Base-by-base conservation (phyloP, 2,329 filamentous ascomycete genomes). In the Alternaria atra region DNA sequence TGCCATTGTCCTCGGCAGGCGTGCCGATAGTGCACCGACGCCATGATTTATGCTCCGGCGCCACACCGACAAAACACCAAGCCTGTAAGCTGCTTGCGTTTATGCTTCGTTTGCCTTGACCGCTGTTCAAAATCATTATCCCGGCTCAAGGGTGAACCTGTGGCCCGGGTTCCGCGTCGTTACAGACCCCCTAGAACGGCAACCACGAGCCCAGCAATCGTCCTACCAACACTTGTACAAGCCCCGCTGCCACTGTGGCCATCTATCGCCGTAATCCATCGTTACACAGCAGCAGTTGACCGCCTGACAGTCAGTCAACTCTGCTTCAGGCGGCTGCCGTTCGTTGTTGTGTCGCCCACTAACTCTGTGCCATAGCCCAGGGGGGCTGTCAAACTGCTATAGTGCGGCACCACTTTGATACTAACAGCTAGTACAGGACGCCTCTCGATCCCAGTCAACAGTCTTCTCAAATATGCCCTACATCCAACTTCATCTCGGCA, bases 231-330 rank as follows among this genome's bases (percentile, higher is more conserved):
- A 50, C 61, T 69, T 58, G 61, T 60, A 71, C 71, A 66, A 63
- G 55, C 62, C 71, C 66, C 69, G 51, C 73, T 72, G 54, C 69
- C 61, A 73, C 68, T 58, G 58, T 64, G 65, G 58, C 39, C 55
- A 64, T 58, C 61, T 63, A 67, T 60, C 58, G 60, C 61, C 54
- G 61, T 23, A 55, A 52, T 58, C 62, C 61, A 68, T 54, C 23
- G 71, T 73, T 20, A 53, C 63, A 76, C 74, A 34, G 48, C 74
- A 74, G 63, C 66, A 65, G 44, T 61, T 69, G 69, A 68, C 65
- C 66, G 70, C 71, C 67, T 77, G 75, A 74, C 74, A 75, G 70
- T 68, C 70, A 67, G 69, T 70, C 72, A 71, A 60, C 61, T 58
- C 23, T 61, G 57, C 60, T 53, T 51, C 44, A 62, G 55, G 51